Conservation (phyloP, 2,329 filamentous ascomycete species). For the Pseudogymnoascus sp. region DNA sequence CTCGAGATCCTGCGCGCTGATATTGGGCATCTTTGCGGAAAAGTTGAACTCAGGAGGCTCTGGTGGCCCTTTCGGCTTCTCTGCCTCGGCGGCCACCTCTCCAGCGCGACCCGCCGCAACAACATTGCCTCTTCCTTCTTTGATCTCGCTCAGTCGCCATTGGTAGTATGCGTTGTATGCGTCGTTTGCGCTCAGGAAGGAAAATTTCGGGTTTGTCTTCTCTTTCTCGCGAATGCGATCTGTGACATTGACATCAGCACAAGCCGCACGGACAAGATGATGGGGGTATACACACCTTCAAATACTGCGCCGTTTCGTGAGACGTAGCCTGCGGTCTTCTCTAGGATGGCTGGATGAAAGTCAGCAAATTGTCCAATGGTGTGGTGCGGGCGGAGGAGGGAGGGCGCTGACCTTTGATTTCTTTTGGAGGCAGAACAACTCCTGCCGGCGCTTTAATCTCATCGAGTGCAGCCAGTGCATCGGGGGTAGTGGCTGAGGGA, state of each 20-base stretch:
- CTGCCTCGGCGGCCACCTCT: constrained; percentile 49
- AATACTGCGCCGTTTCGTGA: constrained; percentile 57
- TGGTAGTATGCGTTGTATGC: constrained; percentile 82
- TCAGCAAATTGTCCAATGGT: constrained; percentile 19
- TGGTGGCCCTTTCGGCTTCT: constrained; percentile 73
- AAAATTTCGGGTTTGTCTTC: constrained; percentile 79
- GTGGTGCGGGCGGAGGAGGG: constrained; percentile 27
- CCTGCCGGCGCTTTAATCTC: constrained; percentile 73
- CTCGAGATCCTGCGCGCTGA: constrained; percentile 86
- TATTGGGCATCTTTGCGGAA: constrained; percentile 93
- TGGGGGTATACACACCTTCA: constrained; percentile 45
- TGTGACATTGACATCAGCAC: constrained; percentile 28
- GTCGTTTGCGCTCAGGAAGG: constrained; percentile 73
- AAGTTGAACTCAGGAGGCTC: constrained; percentile 85
- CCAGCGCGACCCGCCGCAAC: constrained; percentile 68
- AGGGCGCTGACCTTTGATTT: constrained; percentile 57
- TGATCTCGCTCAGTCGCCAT: constrained; percentile 85
- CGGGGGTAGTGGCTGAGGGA: constrained; percentile 39
- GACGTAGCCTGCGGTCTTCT: constrained; percentile 93
- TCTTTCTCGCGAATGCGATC: constrained; percentile 82
- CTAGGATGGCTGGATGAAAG: constrained; percentile 53
- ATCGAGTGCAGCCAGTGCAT: constrained; percentile 48
- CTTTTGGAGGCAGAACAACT: constrained; percentile 74
- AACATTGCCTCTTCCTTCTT: constrained; percentile 71
- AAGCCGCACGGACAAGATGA: neutral